Evolutionary conservation across 345 rosid genomes (phyloP).

Genomic region (Erodium maritimum): DNA sequence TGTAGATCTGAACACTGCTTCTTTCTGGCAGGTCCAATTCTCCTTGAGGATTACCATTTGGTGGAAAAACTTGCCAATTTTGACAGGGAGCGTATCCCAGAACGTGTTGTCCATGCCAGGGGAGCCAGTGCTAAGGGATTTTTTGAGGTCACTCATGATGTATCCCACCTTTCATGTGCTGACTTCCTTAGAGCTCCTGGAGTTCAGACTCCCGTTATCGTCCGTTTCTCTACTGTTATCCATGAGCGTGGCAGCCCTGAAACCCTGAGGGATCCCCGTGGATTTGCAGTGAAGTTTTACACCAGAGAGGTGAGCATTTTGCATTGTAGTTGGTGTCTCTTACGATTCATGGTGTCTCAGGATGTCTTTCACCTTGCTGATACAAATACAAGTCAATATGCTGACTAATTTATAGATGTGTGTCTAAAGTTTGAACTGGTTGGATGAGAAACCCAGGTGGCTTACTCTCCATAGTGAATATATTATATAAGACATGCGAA

Average conservation of each 20-base stretch:
- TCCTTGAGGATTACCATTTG: slow-evolving; percentile 19
- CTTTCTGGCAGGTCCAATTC: slow-evolving; percentile 15
- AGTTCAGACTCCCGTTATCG: slow-evolving; percentile 17
- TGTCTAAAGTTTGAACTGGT: too few relatives aligned
- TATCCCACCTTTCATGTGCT: slow-evolving; percentile 13
- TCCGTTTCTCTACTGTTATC: slow-evolving; percentile 20
- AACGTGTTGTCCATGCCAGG: slow-evolving; percentile 22
- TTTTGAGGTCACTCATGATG: slow-evolving; percentile 20
- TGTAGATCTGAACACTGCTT: neutral
- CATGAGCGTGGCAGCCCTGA: slow-evolving; percentile 22
- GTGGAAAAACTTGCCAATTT: slow-evolving; percentile 19
- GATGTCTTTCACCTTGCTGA: too few relatives aligned
- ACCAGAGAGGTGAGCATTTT: slow-evolving; percentile 13
- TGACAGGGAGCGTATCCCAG: slow-evolving; percentile 19
- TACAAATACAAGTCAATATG: too few relatives aligned
- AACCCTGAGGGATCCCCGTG: slow-evolving; percentile 18
- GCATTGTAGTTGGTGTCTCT: neutral
- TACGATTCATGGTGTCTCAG: neutral
- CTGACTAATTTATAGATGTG: too few relatives aligned
- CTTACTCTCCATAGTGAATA: too few relatives aligned
- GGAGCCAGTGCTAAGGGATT: too few relatives aligned
- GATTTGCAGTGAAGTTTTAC: slow-evolving; percentile 19
- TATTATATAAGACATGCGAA: too few relatives aligned
- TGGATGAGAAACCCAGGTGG: too few relatives aligned
- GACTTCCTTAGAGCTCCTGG: slow-evolving; percentile 19